Conservation (phyloP, 306 rosid species). For the Cucumis melo region DNA sequence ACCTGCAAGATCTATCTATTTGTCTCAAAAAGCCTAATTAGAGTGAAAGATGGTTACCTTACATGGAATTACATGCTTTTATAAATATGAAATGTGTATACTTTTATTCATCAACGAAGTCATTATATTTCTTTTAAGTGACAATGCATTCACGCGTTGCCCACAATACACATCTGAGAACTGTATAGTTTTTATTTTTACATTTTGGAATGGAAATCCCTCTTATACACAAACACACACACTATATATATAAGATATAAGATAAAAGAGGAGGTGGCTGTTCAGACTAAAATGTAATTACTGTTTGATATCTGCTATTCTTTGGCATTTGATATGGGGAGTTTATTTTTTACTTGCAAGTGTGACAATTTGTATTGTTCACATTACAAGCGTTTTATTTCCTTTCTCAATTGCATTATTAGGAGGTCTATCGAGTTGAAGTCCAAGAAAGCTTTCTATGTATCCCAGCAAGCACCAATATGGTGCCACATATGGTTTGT, state of each 20-base stretch:
- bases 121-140: not conserved
- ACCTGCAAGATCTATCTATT: not conserved
- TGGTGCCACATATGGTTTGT: conserved; percentile 68
- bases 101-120: not conserved
- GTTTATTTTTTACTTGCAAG: not conserved
- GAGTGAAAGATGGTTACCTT: not conserved
- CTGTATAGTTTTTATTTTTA: not conserved
- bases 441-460: conserved; percentile 43
- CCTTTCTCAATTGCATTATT: not conserved
- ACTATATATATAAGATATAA: not conserved
- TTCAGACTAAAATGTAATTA: not conserved
- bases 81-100: not conserved
- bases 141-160: not conserved
- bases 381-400: not conserved
- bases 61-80: not conserved
- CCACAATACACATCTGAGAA: not conserved
- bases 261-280: not conserved
- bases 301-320: no score
- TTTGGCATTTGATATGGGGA: not conserved
- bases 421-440: conserved; percentile 46
- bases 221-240: no score
- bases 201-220: not conserved
- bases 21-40: not conserved
- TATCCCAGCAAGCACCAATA: conserved; percentile 30
- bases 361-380: not conserved